Evolutionary conservation across 441 rosid species (phyloP), one percentile per base, ranked within the genome.

Genomic region (Euphorbia corollata): DNA sequence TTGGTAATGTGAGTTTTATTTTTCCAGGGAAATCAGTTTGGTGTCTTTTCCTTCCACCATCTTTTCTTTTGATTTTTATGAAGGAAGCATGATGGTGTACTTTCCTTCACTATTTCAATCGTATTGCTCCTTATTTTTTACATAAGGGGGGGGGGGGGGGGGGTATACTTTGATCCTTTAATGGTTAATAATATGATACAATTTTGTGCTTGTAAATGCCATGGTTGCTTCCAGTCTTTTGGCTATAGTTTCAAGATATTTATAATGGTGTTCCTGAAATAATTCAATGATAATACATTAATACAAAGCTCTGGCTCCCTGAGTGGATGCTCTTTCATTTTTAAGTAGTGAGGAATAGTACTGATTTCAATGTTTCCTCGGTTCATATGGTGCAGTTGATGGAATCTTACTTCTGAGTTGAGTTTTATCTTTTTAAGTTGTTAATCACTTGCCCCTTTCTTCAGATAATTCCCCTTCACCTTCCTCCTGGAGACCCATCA

Each of bases 391-490:
- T 15, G 11, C 8, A 5, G 55, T 38, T 69, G 61, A 24, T 63
- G 64, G 20, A 59, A 23, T 23, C 8, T 50, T 2, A 24, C n/a
- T 24, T 59, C 18, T 59, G 24, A 27, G 55, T 12, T 59, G 59
- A 39, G 8, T 19, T 2, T 10, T 13, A 6, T 23, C 8, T 20
- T 15, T 0, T 13, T 47, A 39, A 55, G 7, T 62, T 62, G 38
- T 58, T 50, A 34, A 57, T 3, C 30, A 13, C 34, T 23, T 64
- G 36, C 54, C 20, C 3, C 63, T 54, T 38, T 65, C 48, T 50
- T 54, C 75, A 75, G 78, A 63, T 75, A 18, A 75, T 75, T 34
- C 78, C 78, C n/a, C 69, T 75, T 1, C 78, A 75, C 69, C 78
- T 67, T 41, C 78, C 78, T 63, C 66, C 75, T 45, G 78, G 78